Evolutionary conservation across 805 yeast species (phyloP), one percentile per base, ranked within the genome.

Genomic region (Yarrowia divulgata): DNA sequence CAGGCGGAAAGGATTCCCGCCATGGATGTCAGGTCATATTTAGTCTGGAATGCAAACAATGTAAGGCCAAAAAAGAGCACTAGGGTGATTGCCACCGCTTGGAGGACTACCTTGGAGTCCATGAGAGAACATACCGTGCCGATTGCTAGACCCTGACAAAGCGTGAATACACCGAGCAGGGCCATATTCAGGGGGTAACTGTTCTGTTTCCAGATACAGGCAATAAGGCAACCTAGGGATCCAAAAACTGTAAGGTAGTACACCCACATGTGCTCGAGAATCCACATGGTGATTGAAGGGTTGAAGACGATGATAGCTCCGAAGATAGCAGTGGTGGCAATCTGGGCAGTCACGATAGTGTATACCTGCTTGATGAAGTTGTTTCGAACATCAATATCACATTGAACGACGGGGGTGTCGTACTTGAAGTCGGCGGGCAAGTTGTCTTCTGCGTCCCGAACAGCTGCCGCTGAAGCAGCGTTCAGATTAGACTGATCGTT

Each of bases 311-410:
- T 82, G 23, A 85, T 71, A 32, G 81, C 80, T 6, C 91, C 90
- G 32, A 86, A 83, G 9, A 83, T 78, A 29, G 88, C 82, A 0
- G 97, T 91, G 37, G 82, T 78, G 39, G 87, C 76, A 45, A 92
- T 76, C 78, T 92, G 97, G 6, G 84, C 79, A 13, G 87, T 77
- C 63, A 92, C 82, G 58, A 93, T 82, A 7, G 91, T 81, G 78
- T 91, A 93, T 9, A 92, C 97, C 75, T 90, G 90, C 70, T 93
- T 84, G 73, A 90, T 81, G 74, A 92, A 92, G 77, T 87, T 83
- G 72, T 89, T 90, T 73, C 97, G 86, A 48, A 92, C 82, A 16
- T 89, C 86, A 66, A 90, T 80, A 70, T 89, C 90, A 78, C 97
- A 91, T 40, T 90, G 87, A 3, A 92, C 86, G 32, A 92, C 96